Evolutionary conservation across 192 early-diverging fungal species (phyloP).

Genomic region (Ambispora gerdemannii): DNA sequence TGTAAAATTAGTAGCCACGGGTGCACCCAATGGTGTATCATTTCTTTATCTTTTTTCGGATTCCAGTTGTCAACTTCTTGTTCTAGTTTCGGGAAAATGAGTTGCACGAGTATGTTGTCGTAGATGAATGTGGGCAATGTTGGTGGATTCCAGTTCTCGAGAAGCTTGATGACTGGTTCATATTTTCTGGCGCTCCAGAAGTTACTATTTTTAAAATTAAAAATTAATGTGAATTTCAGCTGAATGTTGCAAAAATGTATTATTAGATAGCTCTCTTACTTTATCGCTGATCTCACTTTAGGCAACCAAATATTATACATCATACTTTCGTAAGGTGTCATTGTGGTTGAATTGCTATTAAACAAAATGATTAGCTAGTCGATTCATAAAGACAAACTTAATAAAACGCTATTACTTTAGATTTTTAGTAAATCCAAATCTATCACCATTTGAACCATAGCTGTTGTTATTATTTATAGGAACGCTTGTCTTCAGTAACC

Average conservation of each 20-base stretch:
- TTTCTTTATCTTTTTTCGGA: constrained; percentile 49
- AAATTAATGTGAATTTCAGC: too few relatives aligned
- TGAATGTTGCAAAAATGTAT: neutral
- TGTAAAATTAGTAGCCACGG: constrained; percentile 75
- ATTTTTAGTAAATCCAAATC: neutral
- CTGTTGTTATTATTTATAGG: neutral
- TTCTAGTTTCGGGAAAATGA: constrained; percentile 75
- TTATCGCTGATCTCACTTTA: constrained; percentile 70
- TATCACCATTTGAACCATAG: neutral
- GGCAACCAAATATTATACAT: constrained; percentile 76
- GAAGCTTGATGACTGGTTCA: constrained; percentile 61
- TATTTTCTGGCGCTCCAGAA: constrained; percentile 64
- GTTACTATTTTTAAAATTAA: constrained; percentile 50
- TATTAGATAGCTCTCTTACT: constrained; percentile 51
- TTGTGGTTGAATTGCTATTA: constrained; percentile 31
- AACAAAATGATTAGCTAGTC: neutral
- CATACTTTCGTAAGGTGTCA: constrained; percentile 79
- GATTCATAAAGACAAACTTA: too few relatives aligned
- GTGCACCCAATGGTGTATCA: constrained; percentile 74
- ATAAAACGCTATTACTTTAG: neutral
- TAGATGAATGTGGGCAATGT: constrained; percentile 70
- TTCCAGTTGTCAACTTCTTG: constrained; percentile 63
- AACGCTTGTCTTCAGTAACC: constrained; percentile 46
- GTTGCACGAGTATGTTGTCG: constrained; percentile 72
- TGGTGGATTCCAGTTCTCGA: constrained; percentile 67